Percentiles rank a stretch among this genome's conserved stretches.
Conservation (phyloP, 1,284 basidiomycete species). For the Tranzscheliella williamsii region DNA sequence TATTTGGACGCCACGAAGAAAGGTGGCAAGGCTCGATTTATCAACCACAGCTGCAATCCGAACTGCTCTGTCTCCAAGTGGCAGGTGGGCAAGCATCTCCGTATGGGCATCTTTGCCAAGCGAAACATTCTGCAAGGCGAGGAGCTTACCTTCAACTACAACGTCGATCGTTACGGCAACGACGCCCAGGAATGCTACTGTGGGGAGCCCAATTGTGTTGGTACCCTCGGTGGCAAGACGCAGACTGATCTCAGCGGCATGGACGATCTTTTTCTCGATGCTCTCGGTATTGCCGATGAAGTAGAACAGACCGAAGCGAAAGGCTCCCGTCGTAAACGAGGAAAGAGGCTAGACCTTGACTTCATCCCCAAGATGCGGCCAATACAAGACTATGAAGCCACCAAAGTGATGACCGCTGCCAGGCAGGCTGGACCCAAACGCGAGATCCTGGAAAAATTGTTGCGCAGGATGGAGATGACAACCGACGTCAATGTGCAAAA, state of each 20-base stretch:
- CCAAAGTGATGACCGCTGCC: slow-evolving; percentile 87
- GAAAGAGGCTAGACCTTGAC: slow-evolving; percentile 91
- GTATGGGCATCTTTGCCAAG: slow-evolving; percentile 98
- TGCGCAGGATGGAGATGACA: slow-evolving; percentile 87
- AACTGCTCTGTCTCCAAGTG: slow-evolving; percentile 99
- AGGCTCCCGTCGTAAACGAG: slow-evolving; percentile 85
- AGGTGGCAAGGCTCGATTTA: slow-evolving; percentile 93
- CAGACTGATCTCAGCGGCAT: slow-evolving; percentile 92
- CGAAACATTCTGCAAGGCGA: slow-evolving; percentile 79
- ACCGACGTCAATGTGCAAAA: slow-evolving; percentile 77
- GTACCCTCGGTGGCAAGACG: slow-evolving; percentile 95
- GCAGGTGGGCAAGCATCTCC: slow-evolving; percentile 86
- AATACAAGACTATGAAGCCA: slow-evolving; percentile 76
- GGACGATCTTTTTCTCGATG: slow-evolving; percentile 93
- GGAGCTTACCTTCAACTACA: slow-evolving; percentile 99
- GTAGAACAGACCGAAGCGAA: slow-evolving; percentile 77
- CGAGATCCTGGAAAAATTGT: slow-evolving; percentile 78
- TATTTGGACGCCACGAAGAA: slow-evolving; percentile 98
- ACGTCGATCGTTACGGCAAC: slow-evolving; percentile 97
- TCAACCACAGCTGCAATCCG: slow-evolving; percentile 96
- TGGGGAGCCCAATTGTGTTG: slow-evolving; percentile 92
- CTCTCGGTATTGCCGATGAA: slow-evolving; percentile 92
- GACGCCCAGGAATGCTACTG: slow-evolving; percentile 95
- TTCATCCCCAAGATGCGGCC: slow-evolving; percentile 74
- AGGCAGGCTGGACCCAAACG: slow-evolving; percentile 81